Base-by-base conservation (phyloP, 306 rosid species). In the Boehmeria nivea region DNA sequence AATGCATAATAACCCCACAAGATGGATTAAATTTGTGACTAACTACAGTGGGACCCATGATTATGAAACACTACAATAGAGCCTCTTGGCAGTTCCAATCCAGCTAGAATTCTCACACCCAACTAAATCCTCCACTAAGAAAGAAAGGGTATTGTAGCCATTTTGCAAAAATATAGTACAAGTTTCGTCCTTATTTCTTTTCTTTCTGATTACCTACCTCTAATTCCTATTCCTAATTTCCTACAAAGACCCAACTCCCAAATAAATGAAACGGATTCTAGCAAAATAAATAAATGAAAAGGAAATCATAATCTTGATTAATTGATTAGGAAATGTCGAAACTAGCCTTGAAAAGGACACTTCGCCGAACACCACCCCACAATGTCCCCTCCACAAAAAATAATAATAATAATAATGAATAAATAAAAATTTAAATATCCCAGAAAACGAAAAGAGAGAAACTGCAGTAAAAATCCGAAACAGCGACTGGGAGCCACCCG, bases 31-130 rank as follows among this genome's bases (percentile, higher is more conserved):
- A 71, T 66, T 59, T 62, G 45, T 40, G 72, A 70, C 63, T 54
- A 34, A 19, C 59, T 24, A 10, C 1, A 40, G 62, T 66, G 89
- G 94, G 87, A 62, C 89, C 87, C 76, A 74, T 62, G 51, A 54
- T 60, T 38, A 70, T 51, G 48, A 52, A 80, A 76, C 60, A 65
- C 73, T 65, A 68, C 71, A 68, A n/a, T n/a, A 62, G 71, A 34
- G 72, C 73, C 58, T 78, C 54, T 74, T n/a, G n/a, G n/a, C 76
- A 72, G 52, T 46, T 46, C 21, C 0, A 46, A 6, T 74, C 84
- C 85, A 75, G 86, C 79, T 49, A 67, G 68, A 73, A 70, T 43
- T 70, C 56, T 60, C 67, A 49, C 71, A 64, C 73, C 69, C 58
- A 75, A 73, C 64, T 61, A 58, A 46, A 10, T 50, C 54, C 28